Evolutionary conservation across 2,329 filamentous ascomycete species (phyloP), one percentile per base, ranked within the genome.

Genomic region (Fusarium sp.): DNA sequence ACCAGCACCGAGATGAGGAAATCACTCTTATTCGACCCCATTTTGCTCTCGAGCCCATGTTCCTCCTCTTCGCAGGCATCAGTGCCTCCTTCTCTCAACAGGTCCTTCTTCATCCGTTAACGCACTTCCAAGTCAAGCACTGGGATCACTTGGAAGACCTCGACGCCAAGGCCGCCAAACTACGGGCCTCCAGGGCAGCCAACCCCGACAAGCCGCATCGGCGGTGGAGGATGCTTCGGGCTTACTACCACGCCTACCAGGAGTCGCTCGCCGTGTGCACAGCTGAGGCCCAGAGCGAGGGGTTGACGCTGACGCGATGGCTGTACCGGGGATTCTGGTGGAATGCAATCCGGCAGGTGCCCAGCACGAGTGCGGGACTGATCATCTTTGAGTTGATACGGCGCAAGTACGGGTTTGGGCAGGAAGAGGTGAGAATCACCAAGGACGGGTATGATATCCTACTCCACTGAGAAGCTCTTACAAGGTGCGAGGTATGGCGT

Each of bases 361-460:
- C 92, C 0, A 93, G 91, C 76, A 94, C 92, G 2, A 92, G 90
- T 64, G 92, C 92, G 0, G 92, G 92, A 0, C 77, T 95, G 63
- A 93, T 95, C 71, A 92, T 94, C 18, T 95, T 95, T 77, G 92
- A 95, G 80, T 77, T 95, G 46, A 89, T 94, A 39, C 83, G 92
- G 60, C 84, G 92, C 37, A 93, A 93, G 79, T 94, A 94, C 72
- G 90, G 90, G 2, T 83, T 88, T 62, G 85, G 87, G 2, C 84
- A 84, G 16, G 90, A 91, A 52, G 86, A 87, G 73, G 89, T 90
- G 67, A 85, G 85, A 71, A 93, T 92, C 56, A 87, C 85, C 51
- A 88, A 89, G 77, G 91, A 92, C 68, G 90, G 91, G 2, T 92
- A 92, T 72, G 90, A 93, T 73, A 93, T 94, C 73, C 74, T 93